Evolutionary conservation across 148 eudicot species (phyloP), one percentile per base, ranked within the genome.

Genomic region (Rhododendron griersonianum): DNA sequence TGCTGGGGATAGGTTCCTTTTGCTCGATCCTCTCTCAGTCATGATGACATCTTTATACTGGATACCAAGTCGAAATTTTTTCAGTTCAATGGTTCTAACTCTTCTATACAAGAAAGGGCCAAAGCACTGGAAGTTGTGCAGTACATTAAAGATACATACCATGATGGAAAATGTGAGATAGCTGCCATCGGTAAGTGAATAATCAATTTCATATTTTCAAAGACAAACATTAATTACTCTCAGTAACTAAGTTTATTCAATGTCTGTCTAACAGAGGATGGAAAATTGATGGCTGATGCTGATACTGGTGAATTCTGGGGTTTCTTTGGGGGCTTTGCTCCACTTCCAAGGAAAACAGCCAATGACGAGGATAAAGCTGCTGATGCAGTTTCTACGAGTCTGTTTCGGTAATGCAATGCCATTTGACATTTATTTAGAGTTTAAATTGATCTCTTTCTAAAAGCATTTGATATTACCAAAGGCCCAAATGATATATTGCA

Each of bases 221-320:
- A 71, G 82, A 23, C 33, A 18, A 48, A 25, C 67, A 9, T 44
- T 44, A 50, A 71, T 78, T 76, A 74, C 73, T 55, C 15, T 74
- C 53, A 69, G n/a, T 30, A 35, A 11, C 57, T 81, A 74, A 37
- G 67, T 78, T 39, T 83, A 39, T 44, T 67, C n/a, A 33, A 75
- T 87, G 3, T 84, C 30, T 39, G 45, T 82, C 19, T 55, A 15
- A 79, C 87, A 97, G 99, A 97, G 94, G 99, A 97, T 89, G 99
- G 99, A 81, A 94, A 87, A 84, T 81, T 97, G 90, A 93, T 97
- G 98, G 98, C 98, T 86, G 98, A 95, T 91, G 93, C 96, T 86
- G 99, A 95, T 76, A 91, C 96, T 84, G 99, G 99, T 86, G 99
- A 97, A 90, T 97, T 97, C 87, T 97, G 99, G 99, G 98, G 94